phyloP scores from a whole-genome alignment of 371 early-diverging fungal species.

The Saksenaea oblongispora region DNA sequence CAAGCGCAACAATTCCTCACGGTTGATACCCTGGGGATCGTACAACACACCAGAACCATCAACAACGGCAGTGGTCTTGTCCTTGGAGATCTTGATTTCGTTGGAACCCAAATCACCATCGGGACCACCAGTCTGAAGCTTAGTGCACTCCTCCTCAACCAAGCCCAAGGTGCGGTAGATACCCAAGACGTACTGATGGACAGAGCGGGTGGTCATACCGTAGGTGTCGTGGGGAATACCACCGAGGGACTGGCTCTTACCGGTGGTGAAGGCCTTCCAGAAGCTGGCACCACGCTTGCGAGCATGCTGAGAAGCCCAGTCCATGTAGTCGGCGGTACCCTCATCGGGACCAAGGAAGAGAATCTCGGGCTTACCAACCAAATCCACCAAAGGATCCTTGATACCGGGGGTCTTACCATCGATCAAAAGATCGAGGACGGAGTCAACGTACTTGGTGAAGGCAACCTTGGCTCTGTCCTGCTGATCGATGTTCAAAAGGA shows the following conservation, averaged over 20 bases:
- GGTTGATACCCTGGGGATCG: constrained; percentile 90
- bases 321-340: constrained; percentile 98
- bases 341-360: constrained; percentile 99
- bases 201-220: constrained; percentile 98
- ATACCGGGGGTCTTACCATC: constrained; percentile 93
- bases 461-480: constrained; percentile 96
- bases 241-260: constrained; percentile 93
- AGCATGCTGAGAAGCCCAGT: constrained; percentile 98
- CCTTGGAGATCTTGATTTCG: constrained; percentile 97
- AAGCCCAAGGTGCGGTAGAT: constrained; percentile 89
- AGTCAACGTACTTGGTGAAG: constrained; percentile 98
- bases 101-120: constrained; percentile 98
- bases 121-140: constrained; percentile 98
- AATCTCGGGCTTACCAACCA: constrained; percentile 90
- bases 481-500: constrained; percentile 87
- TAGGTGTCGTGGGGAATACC: constrained; percentile 98
- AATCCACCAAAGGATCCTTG: constrained; percentile 94
- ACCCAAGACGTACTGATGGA: constrained; percentile 97
- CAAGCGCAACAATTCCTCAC: constrained; percentile 80
- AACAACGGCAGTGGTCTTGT: constrained; percentile 93
- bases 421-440: constrained; percentile 91
- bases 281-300: constrained; percentile 87
- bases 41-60: constrained; percentile 96
- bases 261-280: constrained; percentile 99
- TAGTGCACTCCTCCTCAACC: constrained; percentile 77